phyloP scores from a whole-genome alignment of 1,139 yeast species.

The Kluyveromyces sp. region DNA sequence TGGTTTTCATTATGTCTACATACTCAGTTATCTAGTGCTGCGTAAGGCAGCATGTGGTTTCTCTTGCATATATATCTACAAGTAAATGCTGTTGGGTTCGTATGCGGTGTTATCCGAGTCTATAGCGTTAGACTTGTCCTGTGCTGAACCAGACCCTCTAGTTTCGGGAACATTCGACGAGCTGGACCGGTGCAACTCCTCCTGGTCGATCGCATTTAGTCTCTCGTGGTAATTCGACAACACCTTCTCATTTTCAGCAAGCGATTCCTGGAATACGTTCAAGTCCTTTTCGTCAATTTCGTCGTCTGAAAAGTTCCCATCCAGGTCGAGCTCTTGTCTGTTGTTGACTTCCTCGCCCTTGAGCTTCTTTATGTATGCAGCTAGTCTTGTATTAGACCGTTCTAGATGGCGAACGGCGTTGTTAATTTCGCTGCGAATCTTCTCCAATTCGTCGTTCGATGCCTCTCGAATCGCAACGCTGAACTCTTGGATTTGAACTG shows the following conservation, averaged over 20 bases:
- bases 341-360: conserved; percentile 16
- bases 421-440: conserved; percentile 24
- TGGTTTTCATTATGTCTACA: too few relatives aligned
- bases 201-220: conserved; percentile 29
- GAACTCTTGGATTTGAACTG: conserved; percentile 34
- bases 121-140: neutral
- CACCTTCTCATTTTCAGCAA: conserved; percentile 31
- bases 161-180: neutral
- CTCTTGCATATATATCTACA: conserved; percentile 12
- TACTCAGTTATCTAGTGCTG: too few relatives aligned
- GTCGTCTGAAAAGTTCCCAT: conserved; percentile 21
- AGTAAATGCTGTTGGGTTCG: conserved; percentile 16
- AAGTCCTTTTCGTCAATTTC: conserved; percentile 25
- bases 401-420: conserved; percentile 31
- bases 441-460: conserved; percentile 26
- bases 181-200: conserved; percentile 12
- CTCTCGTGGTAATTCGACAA: conserved; percentile 32
- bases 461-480: conserved; percentile 30
- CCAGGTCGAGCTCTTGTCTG: conserved; percentile 16
- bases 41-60: neutral
- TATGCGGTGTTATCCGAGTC: conserved; percentile 17
- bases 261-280: conserved; percentile 30
- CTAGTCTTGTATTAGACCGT: conserved; percentile 32
- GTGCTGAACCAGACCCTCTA: neutral
- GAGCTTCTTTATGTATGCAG: conserved; percentile 24